A percentile compares a stretch with the other conserved stretches of the same genome.
Conservation (phyloP, 2,329 filamentous ascomycete genomes). For the Penicillium sp. region DNA sequence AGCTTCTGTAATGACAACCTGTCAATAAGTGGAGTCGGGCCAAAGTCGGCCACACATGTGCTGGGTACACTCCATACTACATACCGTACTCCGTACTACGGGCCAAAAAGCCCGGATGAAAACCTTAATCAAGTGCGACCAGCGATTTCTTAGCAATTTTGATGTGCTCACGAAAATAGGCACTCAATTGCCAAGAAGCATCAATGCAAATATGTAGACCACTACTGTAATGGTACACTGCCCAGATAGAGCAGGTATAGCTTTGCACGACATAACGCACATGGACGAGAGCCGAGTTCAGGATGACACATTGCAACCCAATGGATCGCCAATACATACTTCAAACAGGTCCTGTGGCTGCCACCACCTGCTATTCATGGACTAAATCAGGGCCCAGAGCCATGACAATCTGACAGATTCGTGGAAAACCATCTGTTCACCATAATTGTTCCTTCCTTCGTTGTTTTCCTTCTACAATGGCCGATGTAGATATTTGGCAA, state of each 20-base stretch:
- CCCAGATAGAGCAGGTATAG: no score
- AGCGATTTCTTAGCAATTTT: no score
- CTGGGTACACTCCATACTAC: no score
- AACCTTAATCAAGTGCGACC: neutral
- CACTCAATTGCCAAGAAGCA: no score
- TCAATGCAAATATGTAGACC: no score
- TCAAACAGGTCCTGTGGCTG: no score
- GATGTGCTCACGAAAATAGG: no score
- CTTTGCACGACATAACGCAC: no score
- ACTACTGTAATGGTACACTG: no score
- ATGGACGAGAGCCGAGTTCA: no score
- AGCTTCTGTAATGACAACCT: neutral
- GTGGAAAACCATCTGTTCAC: neutral
- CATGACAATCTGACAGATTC: neutral
- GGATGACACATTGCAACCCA: no score
- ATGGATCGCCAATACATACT: no score
- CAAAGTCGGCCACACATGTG: neutral
- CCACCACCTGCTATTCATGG: neutral
- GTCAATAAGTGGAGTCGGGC: neutral
- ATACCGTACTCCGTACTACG: neutral
- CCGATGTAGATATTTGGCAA: neutral
- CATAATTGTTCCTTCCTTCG: neutral
- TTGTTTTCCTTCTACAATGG: neutral
- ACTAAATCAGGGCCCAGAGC: neutral
- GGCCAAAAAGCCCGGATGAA: neutral